Percentiles rank a stretch among this genome's conserved stretches.
These are phyloP conservation scores for Curvularia sp. DNA, from an alignment of 2,329 filamentous ascomycete genomes.

Conservation along the genomic window DNA sequence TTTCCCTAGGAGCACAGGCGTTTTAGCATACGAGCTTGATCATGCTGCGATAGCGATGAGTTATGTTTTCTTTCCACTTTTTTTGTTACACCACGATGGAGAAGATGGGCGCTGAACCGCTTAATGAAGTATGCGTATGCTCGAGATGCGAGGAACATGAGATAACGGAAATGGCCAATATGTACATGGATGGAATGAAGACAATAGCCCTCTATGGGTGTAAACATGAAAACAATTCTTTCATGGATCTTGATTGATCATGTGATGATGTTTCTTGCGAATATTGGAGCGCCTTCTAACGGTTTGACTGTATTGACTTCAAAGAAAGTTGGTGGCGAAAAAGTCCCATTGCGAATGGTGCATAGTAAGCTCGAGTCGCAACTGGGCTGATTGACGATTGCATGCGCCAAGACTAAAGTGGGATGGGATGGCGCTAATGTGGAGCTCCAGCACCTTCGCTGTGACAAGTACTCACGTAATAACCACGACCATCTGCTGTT, in stretches of 20 bases:
- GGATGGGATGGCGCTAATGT: constrained; percentile 24
- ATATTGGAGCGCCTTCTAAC: not conserved
- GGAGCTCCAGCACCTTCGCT: constrained; percentile 35
- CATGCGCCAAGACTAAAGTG: constrained; percentile 25
- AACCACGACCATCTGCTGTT: constrained; percentile 22
- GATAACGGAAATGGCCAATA: not conserved
- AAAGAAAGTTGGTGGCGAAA: not conserved
- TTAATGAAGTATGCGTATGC: constrained; percentile 4
- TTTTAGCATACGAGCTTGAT: not conserved
- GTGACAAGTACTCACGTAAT: constrained; percentile 27
- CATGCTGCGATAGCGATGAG: constrained; percentile 1
- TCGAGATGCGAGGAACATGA: not conserved
- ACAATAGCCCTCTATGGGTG: not conserved
- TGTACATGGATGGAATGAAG: not conserved
- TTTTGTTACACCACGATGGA: not conserved
- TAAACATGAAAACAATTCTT: not conserved
- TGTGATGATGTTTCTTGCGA: not conserved
- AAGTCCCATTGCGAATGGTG: not conserved
- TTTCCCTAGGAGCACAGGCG: not conserved
- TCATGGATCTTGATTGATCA: not conserved
- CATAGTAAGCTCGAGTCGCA: constrained; percentile 3
- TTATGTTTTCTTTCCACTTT: not conserved
- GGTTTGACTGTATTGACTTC: not conserved
- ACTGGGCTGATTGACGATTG: constrained; percentile 9
- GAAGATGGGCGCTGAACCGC: constrained; percentile 1